Conservation (phyloP, 202 grass and related monocot genomes). For the Musa balbisiana region DNA sequence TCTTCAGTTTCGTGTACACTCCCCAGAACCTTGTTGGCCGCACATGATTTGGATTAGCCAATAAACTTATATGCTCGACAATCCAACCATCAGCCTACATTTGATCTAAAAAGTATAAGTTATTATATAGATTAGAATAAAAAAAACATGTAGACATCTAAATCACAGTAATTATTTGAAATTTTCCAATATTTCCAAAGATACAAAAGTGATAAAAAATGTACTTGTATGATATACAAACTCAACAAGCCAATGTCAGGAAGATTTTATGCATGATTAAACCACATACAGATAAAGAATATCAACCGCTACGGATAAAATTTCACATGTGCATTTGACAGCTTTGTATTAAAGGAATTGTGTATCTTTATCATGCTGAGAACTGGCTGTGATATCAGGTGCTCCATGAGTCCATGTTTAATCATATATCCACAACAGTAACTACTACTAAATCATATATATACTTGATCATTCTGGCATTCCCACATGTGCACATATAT, state of each 20-base stretch:
- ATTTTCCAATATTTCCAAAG: neutral
- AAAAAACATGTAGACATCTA: neutral
- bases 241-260: neutral
- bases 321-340: no score
- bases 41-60: conserved; percentile 77
- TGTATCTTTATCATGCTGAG: no score
- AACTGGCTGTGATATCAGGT: no score
- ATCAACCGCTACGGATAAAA: no score
- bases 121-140: conserved; percentile 1
- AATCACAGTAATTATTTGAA: neutral
- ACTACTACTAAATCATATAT: no score
- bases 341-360: no score
- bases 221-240: neutral
- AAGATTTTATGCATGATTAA: neutral
- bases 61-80: conserved; percentile 57
- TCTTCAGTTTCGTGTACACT: conserved; percentile 92
- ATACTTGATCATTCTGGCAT: no score
- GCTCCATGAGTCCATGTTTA: no score
- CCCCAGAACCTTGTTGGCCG: conserved; percentile 93
- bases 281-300: no score
- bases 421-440: no score
- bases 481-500: no score
- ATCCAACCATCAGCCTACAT: conserved; percentile 92
- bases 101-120: neutral
- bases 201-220: neutral